Evolutionary conservation across 2,329 filamentous ascomycete genomes (phyloP).

Genomic region (Ophiostoma sp.): DNA sequence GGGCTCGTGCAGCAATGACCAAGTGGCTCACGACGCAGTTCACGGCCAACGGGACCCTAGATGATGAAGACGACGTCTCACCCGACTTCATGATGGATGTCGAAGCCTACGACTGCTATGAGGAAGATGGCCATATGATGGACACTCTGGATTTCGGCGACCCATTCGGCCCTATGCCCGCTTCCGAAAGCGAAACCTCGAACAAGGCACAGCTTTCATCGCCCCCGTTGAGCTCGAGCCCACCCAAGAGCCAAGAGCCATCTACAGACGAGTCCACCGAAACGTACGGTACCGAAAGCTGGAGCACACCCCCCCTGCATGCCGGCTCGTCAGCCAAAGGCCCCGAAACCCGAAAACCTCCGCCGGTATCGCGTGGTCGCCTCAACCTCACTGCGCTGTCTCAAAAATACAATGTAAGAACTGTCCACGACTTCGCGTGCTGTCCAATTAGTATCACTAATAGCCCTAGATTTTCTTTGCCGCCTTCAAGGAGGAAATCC

Average conservation of each 20-base stretch:
- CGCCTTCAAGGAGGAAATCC: conserved; percentile 52
- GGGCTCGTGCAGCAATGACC: neutral
- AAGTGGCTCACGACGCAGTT: neutral
- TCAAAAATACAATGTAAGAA: conserved; percentile 49
- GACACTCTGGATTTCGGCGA: neutral
- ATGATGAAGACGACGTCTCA: neutral
- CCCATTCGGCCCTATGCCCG: neutral
- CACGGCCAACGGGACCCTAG: neutral
- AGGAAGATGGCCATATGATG: neutral
- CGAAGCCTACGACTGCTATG: neutral
- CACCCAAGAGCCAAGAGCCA: neutral
- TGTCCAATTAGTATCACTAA: neutral
- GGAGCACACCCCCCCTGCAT: neutral
- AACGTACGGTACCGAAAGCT: neutral
- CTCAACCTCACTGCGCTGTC: conserved; percentile 56
- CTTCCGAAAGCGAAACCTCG: too few species aligned
- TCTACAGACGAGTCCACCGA: neutral
- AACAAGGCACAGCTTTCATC: too few species aligned
- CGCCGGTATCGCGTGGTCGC: conserved; percentile 34
- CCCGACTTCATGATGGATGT: neutral
- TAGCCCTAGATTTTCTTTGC: conserved; percentile 55
- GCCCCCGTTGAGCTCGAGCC: too few species aligned
- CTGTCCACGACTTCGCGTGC: too few species aligned
- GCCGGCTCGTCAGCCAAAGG: neutral
- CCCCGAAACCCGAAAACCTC: conserved; percentile 25